Evolutionary conservation across 805 yeast species (phyloP).

Genomic region (Kuraishia ogatae): DNA sequence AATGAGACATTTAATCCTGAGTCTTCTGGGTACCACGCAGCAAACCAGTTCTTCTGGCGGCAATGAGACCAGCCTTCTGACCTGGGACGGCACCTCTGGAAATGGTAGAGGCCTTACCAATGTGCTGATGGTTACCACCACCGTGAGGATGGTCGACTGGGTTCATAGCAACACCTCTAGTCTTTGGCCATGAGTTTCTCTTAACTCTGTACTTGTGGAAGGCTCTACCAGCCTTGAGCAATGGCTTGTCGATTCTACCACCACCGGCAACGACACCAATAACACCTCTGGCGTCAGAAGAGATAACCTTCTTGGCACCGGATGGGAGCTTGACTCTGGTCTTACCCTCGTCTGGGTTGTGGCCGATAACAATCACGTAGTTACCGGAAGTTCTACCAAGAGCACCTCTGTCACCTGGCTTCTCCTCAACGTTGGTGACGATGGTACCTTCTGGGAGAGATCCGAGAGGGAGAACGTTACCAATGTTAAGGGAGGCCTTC

Average conservation of each 20-base stretch:
- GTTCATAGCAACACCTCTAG: conserved; percentile 99
- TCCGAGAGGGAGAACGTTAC: conserved; percentile 96
- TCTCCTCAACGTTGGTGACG: conserved; percentile 44
- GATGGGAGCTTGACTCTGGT: conserved; percentile 99
- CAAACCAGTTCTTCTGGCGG: conserved; percentile 99
- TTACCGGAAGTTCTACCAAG: conserved; percentile 99
- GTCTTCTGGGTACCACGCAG: conserved; percentile 96
- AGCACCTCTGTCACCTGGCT: conserved; percentile 74
- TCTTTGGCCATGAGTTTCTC: conserved; percentile 99
- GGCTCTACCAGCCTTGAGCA: conserved; percentile 99
- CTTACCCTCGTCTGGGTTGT: conserved; percentile 98
- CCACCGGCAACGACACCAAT: conserved; percentile 99
- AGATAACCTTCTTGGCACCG: conserved; percentile 95
- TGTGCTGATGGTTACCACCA: conserved; percentile 99
- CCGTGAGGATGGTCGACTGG: conserved; percentile 99
- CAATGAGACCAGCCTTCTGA: conserved; percentile 99
- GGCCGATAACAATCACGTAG: conserved; percentile 98
- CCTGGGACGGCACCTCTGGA: conserved; percentile 99
- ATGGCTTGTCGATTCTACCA: conserved; percentile 99
- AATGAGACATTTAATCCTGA: conserved; percentile 11
- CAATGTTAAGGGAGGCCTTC: conserved; percentile 94
- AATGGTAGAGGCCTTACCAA: conserved; percentile 99
- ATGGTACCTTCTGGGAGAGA: conserved; percentile 58
- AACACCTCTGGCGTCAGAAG: conserved; percentile 98
- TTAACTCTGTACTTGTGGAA: conserved; percentile 99